phyloP scores from a whole-genome alignment of 2,329 filamentous ascomycete species.

The Didymella pinodella region DNA sequence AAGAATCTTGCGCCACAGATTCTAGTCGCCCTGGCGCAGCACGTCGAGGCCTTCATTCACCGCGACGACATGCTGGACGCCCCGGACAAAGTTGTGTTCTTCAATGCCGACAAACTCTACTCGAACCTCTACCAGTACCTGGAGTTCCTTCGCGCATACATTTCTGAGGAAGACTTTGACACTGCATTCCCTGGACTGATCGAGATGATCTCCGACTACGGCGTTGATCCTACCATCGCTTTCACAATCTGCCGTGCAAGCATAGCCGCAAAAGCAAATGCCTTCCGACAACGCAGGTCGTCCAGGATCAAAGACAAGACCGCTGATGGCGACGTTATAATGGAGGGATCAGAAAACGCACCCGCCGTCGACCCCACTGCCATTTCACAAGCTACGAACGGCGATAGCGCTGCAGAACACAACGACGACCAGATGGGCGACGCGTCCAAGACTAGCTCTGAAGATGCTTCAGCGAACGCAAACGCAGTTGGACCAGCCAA shows the following conservation, averaged over 20 bases:
- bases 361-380: slow-evolving; percentile 15
- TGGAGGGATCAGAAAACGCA: slow-evolving; percentile 35
- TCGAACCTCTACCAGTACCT: slow-evolving; percentile 86
- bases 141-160: slow-evolving; percentile 83
- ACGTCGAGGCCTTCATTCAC: slow-evolving; percentile 86
- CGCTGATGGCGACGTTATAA: slow-evolving; percentile 61
- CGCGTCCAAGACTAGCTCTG: slow-evolving; percentile 10
- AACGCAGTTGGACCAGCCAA: slow-evolving; percentile 50
- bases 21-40: slow-evolving; percentile 89
- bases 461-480: neutral
- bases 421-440: slow-evolving; percentile 56
- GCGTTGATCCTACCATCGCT: slow-evolving; percentile 79
- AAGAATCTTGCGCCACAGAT: slow-evolving; percentile 81
- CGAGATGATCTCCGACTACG: slow-evolving; percentile 77
- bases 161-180: slow-evolving; percentile 80
- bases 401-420: neutral
- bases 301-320: slow-evolving; percentile 21
- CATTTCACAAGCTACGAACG: neutral
- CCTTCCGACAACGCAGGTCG: slow-evolving; percentile 38
- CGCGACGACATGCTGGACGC: slow-evolving; percentile 75
- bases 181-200: slow-evolving; percentile 76
- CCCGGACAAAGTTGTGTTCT: slow-evolving; percentile 87
- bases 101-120: slow-evolving; percentile 89
- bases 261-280: slow-evolving; percentile 60
- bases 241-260: slow-evolving; percentile 83